phyloP scores from a whole-genome alignment of 1,284 basidiomycete genomes.

The Papiliotrema flavescens region DNA sequence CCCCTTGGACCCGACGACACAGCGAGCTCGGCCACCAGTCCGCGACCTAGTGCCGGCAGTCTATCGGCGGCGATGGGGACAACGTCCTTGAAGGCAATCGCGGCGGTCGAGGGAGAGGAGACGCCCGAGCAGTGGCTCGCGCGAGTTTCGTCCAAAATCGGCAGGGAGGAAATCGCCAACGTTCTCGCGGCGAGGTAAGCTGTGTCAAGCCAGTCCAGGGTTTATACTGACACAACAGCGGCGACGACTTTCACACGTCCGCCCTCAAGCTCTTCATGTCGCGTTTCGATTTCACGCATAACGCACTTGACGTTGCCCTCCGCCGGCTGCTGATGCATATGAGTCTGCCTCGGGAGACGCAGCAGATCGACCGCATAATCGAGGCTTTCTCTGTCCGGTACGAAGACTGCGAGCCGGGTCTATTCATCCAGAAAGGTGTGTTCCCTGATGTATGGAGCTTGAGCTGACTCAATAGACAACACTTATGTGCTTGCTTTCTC shows the following conservation, averaged over 20 bases:
- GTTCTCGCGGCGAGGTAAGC: constrained; percentile 75
- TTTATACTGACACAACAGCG: constrained; percentile 50
- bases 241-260: constrained; percentile 66
- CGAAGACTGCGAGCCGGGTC: constrained; percentile 72
- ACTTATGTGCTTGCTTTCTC: constrained; percentile 97
- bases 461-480: constrained; percentile 62
- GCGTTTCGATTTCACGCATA: constrained; percentile 73
- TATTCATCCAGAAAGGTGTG: constrained; percentile 75
- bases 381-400: constrained; percentile 91
- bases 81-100: constrained; percentile 11
- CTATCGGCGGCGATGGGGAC: constrained; percentile 10
- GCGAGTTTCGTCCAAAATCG: constrained; percentile 61
- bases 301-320: constrained; percentile 85
- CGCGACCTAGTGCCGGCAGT: constrained; percentile 29
- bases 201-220: not conserved
- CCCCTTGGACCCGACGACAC: constrained; percentile 11
- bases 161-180: constrained; percentile 70
- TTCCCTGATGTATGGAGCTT: not conserved
- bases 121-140: constrained; percentile 65
- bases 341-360: constrained; percentile 88
- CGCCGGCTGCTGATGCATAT: constrained; percentile 88
- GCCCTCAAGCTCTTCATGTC: constrained; percentile 71
- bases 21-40: constrained; percentile 21
- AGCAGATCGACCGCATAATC: constrained; percentile 97
- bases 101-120: constrained; percentile 54